These are phyloP conservation scores for Sporormia fimetaria DNA, from an alignment of 495 filamentous ascomycete genomes.

Conservation along the genomic window DNA sequence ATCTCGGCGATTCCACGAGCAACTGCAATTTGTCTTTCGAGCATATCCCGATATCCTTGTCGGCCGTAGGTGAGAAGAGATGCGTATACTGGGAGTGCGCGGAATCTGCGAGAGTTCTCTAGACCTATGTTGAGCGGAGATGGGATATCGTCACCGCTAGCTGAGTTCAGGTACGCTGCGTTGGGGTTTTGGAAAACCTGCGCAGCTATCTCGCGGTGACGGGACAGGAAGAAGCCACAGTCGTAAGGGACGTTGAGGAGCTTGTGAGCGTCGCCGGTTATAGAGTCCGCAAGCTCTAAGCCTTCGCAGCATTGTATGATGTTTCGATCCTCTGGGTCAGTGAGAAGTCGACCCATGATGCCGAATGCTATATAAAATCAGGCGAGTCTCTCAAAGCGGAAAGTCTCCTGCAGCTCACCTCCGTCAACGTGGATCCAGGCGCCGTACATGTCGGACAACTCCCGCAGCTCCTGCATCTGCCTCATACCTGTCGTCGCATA, in stretches of 20 bases:
- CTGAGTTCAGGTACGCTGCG: slow-evolving; percentile 63
- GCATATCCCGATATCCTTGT: slow-evolving; percentile 56
- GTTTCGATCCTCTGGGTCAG: slow-evolving; percentile 44
- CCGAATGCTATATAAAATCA: slow-evolving; percentile 55
- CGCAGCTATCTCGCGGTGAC: slow-evolving; percentile 43
- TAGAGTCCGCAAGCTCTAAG: slow-evolving; percentile 76
- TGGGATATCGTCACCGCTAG: slow-evolving; percentile 37
- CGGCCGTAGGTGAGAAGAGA: slow-evolving; percentile 64
- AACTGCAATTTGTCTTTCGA: slow-evolving; percentile 58
- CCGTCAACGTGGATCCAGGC: slow-evolving; percentile 90
- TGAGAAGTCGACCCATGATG: slow-evolving; percentile 54
- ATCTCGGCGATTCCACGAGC: slow-evolving; percentile 55
- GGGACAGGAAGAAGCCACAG: slow-evolving; percentile 77
- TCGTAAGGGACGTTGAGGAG: slow-evolving; percentile 94
- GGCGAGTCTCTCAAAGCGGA: not conserved
- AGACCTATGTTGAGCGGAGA: slow-evolving; percentile 81
- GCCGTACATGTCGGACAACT: slow-evolving; percentile 58
- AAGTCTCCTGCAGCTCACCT: slow-evolving; percentile 31
- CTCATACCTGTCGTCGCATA: slow-evolving; percentile 54
- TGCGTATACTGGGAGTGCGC: slow-evolving; percentile 80
- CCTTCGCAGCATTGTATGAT: slow-evolving; percentile 48
- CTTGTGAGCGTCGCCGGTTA: slow-evolving; percentile 80
- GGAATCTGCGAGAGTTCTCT: slow-evolving; percentile 85
- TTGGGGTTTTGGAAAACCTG: slow-evolving; percentile 73
- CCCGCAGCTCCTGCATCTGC: slow-evolving; percentile 53